Evolutionary conservation across 2,329 filamentous ascomycete genomes (phyloP).

Genomic region (Akanthomyces dipterigenus): DNA sequence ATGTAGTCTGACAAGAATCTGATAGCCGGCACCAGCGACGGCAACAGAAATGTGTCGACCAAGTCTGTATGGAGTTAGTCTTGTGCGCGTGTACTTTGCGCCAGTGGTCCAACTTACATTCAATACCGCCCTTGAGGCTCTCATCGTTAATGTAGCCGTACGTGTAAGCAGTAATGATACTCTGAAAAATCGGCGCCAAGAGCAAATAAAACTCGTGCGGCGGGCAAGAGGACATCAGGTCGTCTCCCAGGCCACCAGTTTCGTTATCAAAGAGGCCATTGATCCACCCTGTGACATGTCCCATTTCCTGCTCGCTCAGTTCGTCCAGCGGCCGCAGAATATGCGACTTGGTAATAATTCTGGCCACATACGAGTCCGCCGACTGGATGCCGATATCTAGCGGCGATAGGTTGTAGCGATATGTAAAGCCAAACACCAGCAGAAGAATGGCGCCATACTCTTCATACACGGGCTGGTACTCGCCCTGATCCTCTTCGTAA

Average conservation of each 20-base stretch:
- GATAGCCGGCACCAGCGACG: conserved; percentile 67
- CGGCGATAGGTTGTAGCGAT: conserved; percentile 62
- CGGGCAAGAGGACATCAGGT: conserved; percentile 73
- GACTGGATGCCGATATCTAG: conserved; percentile 56
- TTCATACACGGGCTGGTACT: conserved; percentile 80
- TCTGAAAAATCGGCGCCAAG: conserved; percentile 68
- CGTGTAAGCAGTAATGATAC: conserved; percentile 65
- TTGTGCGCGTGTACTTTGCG: not conserved
- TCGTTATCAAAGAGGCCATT: conserved; percentile 71
- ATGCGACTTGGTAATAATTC: conserved; percentile 55
- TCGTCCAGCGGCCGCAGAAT: conserved; percentile 51
- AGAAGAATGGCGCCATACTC: conserved; percentile 75
- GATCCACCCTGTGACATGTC: conserved; percentile 67
- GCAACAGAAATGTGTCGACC: conserved; percentile 73
- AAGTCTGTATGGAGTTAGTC: conserved; percentile 45
- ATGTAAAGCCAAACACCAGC: conserved; percentile 65
- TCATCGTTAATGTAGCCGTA: conserved; percentile 60
- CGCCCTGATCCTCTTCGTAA: conserved; percentile 76
- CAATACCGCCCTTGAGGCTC: conserved; percentile 65
- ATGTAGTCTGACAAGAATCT: conserved; percentile 65
- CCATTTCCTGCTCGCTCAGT: conserved; percentile 56
- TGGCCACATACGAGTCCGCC: conserved; percentile 60
- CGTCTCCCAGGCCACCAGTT: conserved; percentile 66
- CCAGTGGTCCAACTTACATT: conserved; percentile 48
- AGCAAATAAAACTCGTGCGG: conserved; percentile 78